Base-by-base conservation (phyloP, 1,139 yeast genomes). In the Saccharomyces pastorianus region DNA sequence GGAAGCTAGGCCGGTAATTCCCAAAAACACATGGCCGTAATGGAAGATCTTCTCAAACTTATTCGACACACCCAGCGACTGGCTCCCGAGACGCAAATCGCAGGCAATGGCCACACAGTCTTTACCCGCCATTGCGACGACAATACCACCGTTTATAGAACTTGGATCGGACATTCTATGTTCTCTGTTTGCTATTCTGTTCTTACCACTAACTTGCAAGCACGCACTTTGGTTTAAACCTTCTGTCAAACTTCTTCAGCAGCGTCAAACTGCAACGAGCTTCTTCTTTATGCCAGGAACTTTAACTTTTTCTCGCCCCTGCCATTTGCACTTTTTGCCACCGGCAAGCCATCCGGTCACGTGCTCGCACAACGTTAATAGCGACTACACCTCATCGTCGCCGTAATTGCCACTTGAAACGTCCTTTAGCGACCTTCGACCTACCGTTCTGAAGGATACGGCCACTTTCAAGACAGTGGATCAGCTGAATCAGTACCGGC, bases 51-150 rank as follows among this genome's bases (percentile, higher is more conserved):
- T 93, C 68, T 93, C 98, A 71, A 95, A 95, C 68, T 90, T 85
- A 71, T 90, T 90, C 51, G 96, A 79, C 53, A 95, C 84, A 55
- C 98, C 97, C 47, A 93, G 78, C 6, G 97, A 88, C 72, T 93
- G 99, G 71, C 84, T 84, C 32, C 99, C 99, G 60, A 95, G 78
- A 67, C 99, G 84, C 67, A 93, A 77, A 73, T 95, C 99, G 65
- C 95, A 85, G 14, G 98, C 99, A 65, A 95, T 91, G 49, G 99
- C 99, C 57, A 95, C 90, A 75, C 99, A 95, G 64, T 90, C 97
- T 70, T 95, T 91, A 63, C 99, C 99, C 27, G 86, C 85, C 99
- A 95, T 95, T 61, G 99, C 99, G 46, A 95, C 96, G 57, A 96
- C 96, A 57, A 96, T 81, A 73, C 99, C 99, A 73, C 96, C 82